A percentile compares a stretch with the other conserved stretches of the same genome.
These are phyloP conservation scores for Erysimum cheiri DNA, from an alignment of 441 rosid species.

Conservation along the genomic window DNA sequence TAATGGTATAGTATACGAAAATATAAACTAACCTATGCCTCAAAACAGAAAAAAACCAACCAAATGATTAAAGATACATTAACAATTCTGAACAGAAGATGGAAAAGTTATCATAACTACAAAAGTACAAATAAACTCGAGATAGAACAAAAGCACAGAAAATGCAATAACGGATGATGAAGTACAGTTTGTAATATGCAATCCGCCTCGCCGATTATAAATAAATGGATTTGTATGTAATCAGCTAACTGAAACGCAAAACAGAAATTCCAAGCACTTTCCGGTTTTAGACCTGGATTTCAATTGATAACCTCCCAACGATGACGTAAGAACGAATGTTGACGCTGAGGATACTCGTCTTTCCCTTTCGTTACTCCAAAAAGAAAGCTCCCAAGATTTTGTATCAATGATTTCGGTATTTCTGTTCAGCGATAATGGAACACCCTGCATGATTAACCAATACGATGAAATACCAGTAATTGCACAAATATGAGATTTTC, in stretches of 20 bases:
- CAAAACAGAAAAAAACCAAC: neutral
- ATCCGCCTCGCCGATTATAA: slow-evolving; percentile 19
- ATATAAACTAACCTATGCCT: neutral
- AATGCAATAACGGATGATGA: slow-evolving; percentile 2
- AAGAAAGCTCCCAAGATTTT: slow-evolving; percentile 15
- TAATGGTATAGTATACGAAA: neutral
- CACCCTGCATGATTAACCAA: slow-evolving; percentile 29
- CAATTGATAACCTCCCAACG: slow-evolving; percentile 16
- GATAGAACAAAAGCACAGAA: neutral
- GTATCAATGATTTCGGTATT: slow-evolving; percentile 8
- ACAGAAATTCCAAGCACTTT: slow-evolving; percentile 16
- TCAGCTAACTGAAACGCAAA: slow-evolving; percentile 30
- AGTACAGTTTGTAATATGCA: slow-evolving; percentile 16
- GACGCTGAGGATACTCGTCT: slow-evolving; percentile 19
- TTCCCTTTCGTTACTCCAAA: neutral
- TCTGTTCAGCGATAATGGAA: slow-evolving; percentile 25
- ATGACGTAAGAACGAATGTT: slow-evolving; percentile 23
- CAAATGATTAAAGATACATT: slow-evolving; percentile 11
- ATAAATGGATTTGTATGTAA: slow-evolving; percentile 23
- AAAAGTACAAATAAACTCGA: slow-evolving; percentile 6
- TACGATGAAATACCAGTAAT: neutral
- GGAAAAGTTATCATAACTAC: neutral
- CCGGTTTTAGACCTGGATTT: slow-evolving; percentile 20
- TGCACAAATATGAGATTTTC: neutral
- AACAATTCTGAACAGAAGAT: slow-evolving; percentile 23